phyloP scores from a whole-genome alignment of 225 moss, liverwort and hornwort species.

The Physcomitrellopsis africana region DNA sequence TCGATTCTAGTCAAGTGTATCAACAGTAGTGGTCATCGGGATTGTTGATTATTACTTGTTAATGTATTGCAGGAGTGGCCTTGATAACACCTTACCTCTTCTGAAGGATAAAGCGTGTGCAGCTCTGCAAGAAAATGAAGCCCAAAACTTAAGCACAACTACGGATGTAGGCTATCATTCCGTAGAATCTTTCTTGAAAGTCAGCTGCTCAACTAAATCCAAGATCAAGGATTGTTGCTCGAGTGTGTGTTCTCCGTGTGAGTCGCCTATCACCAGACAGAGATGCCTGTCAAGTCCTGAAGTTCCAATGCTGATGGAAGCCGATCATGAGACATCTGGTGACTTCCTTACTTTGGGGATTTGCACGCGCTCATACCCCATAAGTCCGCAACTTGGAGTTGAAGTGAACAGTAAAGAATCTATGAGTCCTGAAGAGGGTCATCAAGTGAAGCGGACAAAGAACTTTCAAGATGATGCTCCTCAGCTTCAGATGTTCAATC shows the following conservation, averaged over 20 bases:
- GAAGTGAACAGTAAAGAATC: conserved; percentile 32
- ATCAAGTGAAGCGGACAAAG: conserved; percentile 13
- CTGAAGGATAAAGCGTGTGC: conserved; percentile 44
- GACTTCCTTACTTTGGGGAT: conserved; percentile 43
- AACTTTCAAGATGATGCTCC: conserved; percentile 25
- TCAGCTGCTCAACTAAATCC: conserved; percentile 21
- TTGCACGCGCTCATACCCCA: conserved; percentile 25
- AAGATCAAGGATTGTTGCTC: conserved; percentile 29
- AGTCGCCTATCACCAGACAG: conserved; percentile 34
- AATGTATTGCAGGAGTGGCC: conserved; percentile 45
- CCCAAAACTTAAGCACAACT: conserved; percentile 13
- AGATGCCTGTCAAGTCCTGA: conserved; percentile 40
- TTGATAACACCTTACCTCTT: conserved; percentile 51
- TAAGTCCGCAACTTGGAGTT: conserved; percentile 25
- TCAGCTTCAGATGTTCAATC: conserved; percentile 37
- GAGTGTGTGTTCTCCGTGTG: conserved; percentile 37
- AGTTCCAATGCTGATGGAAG: conserved; percentile 24
- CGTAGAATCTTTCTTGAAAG: conserved; percentile 25
- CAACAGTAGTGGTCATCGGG: too few relatives aligned
- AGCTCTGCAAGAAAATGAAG: conserved; percentile 51
- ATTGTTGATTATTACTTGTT: too few relatives aligned
- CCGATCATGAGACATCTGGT: conserved; percentile 30
- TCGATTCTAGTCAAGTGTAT: too few relatives aligned
- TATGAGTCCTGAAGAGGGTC: conserved; percentile 17
- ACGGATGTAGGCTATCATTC: conserved; percentile 20